Base-by-base conservation (phyloP, 2,329 filamentous ascomycete genomes). In the Scleromitrula shiraiana region DNA sequence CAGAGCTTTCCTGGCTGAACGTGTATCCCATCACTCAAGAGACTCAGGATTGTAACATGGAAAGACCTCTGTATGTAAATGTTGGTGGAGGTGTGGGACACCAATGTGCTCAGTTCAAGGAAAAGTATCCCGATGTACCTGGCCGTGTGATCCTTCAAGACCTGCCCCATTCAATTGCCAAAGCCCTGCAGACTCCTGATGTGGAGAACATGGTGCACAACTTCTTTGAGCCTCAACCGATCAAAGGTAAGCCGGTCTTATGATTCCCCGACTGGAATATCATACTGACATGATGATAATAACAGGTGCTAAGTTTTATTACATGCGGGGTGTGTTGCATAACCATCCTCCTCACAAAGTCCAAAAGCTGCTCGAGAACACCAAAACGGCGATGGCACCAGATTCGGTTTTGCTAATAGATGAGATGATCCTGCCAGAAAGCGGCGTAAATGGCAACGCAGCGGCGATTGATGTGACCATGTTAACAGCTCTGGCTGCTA, bases 141-240 rank as follows among this genome's bases (percentile, higher is more conserved):
- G 64, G 65, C 0, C 55, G 62, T 2, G 53, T 71, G 4, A 58
- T 72, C 7, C 52, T 73, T 4, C 65, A 73, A 48, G 70, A 73
- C 46, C 54, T 63, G 3, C 63, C 62, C 1, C 50, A 60, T n/a
- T 59, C 59, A 2, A 57, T 69, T 20, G 50, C 56, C 7, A 15
- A 43, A 2, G 51, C 46, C 1, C 22, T 58, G 1, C 45, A 48
- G 0, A 60, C 60, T 5, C 49, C 59, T 1, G 65, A 64, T 0
- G 60, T 69, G 0, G 60, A 61, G 40, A 58, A 32, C 22, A 55
- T 60, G 51, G 48, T 33, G 5, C 48, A 62, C 49, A 53, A 62
- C 42, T 60, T 65, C 33, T 64, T 60, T 45, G 38, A 48, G 8
- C 44, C 45, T 20, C 60, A 66, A 48, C 59, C 61, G 0, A 50